Evolutionary conservation across 2,329 filamentous ascomycete genomes (phyloP).

Genomic region (Colletotrichum ledebouriae): DNA sequence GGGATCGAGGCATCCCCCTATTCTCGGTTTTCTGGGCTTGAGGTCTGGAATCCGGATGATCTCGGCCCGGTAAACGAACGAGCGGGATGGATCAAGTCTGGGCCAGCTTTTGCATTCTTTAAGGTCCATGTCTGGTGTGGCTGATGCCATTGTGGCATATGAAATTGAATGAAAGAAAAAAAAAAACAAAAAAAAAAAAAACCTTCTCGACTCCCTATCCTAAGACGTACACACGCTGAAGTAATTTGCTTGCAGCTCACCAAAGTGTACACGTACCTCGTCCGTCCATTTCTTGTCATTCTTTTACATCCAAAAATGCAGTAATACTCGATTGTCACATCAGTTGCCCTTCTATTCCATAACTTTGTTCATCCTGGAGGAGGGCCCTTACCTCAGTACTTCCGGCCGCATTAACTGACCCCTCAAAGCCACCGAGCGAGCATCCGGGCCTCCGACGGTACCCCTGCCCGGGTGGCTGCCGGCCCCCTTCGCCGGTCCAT

Average conservation of each 20-base stretch:
- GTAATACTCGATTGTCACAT: constrained; percentile 15
- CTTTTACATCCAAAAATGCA: constrained; percentile 32
- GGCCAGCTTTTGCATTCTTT: too few species aligned
- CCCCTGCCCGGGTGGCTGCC: constrained; percentile 14
- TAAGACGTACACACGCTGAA: not conserved
- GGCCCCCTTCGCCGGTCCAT: not conserved
- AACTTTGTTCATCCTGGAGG: not conserved
- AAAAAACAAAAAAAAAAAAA: not conserved
- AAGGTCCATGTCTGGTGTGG: not conserved
- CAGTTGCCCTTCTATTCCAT: not conserved
- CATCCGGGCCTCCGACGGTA: constrained; percentile 11
- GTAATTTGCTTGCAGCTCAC: constrained; percentile 12
- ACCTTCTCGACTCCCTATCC: not conserved
- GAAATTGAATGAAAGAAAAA: not conserved
- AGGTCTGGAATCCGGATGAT: too few species aligned
- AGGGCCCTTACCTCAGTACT: not conserved
- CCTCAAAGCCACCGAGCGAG: not conserved
- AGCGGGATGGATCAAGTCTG: too few species aligned
- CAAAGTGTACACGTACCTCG: not conserved
- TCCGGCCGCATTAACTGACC: not conserved
- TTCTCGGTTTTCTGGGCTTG: too few species aligned
- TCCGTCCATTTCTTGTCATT: constrained; percentile 25
- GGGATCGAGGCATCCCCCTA: too few species aligned
- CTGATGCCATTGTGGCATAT: not conserved
- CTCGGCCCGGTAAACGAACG: too few species aligned